Conservation (phyloP, 1,284 basidiomycete genomes). For the Acaromyces ingoldii region DNA sequence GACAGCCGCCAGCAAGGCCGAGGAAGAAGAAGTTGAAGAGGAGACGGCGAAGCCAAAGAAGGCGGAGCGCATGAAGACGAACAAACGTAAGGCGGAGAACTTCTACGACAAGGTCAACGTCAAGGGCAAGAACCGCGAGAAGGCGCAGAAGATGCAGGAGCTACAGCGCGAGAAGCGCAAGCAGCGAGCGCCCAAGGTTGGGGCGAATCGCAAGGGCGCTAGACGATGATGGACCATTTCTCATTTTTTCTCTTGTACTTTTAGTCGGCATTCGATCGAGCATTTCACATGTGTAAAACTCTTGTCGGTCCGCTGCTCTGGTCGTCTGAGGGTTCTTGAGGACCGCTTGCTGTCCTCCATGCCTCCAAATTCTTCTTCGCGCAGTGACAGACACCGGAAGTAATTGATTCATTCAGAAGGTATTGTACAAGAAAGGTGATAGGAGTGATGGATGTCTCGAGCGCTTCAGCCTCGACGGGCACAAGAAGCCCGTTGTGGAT, state of each 20-base stretch:
- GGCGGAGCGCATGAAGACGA: slow-evolving; percentile 40
- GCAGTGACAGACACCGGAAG: too few relatives aligned
- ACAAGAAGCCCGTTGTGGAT: neutral
- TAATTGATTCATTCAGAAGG: too few relatives aligned
- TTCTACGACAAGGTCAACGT: slow-evolving; percentile 64
- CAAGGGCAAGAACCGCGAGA: slow-evolving; percentile 49
- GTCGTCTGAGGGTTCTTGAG: too few relatives aligned
- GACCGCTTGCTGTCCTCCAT: too few relatives aligned
- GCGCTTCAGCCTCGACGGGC: slow-evolving; percentile 1
- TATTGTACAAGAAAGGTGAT: too few relatives aligned
- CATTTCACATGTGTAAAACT: too few relatives aligned
- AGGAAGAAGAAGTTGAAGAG: slow-evolving; percentile 49
- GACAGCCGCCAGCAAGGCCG: neutral
- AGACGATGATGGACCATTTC: too few relatives aligned
- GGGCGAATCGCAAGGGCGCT: slow-evolving; percentile 2
- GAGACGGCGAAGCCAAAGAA: slow-evolving; percentile 30
- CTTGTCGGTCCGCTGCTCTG: too few relatives aligned
- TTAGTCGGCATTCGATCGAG: too few relatives aligned
- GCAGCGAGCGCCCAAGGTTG: neutral
- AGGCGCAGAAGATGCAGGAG: slow-evolving; percentile 16
- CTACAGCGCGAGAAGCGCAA: slow-evolving; percentile 7
- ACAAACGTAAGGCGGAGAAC: slow-evolving; percentile 75
- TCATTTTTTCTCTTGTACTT: too few relatives aligned
- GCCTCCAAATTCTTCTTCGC: too few relatives aligned
- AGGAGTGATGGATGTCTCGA: neutral